Evolutionary conservation across 2,329 filamentous ascomycete species (phyloP).

Genomic region (Beauveria australis): DNA sequence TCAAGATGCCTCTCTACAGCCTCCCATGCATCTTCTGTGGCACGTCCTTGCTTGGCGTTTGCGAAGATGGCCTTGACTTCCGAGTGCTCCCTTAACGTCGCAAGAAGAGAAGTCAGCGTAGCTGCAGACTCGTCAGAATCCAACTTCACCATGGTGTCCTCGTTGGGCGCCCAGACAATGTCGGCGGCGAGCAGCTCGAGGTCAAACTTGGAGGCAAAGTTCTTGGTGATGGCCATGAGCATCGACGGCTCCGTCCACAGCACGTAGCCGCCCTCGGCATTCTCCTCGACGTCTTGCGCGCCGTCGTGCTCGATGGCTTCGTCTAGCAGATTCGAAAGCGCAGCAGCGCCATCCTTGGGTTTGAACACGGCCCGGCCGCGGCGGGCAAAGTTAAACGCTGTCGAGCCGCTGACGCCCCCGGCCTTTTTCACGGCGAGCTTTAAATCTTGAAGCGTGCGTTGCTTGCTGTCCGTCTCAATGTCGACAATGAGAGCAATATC

Average conservation of each 20-base stretch:
- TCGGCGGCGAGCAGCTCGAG: conserved; percentile 66
- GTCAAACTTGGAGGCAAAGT: conserved; percentile 52
- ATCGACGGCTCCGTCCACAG: conserved; percentile 37
- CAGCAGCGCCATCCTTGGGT: conserved; percentile 35
- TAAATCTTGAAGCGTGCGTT: conserved; percentile 65
- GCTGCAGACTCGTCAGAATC: conserved; percentile 47
- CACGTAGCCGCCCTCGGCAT: conserved; percentile 61
- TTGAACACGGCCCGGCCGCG: conserved; percentile 68
- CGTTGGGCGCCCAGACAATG: conserved; percentile 78
- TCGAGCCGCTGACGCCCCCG: conserved; percentile 63
- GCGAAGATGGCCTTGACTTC: conserved; percentile 74
- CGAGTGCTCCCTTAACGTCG: conserved; percentile 54
- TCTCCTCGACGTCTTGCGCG: conserved; percentile 61
- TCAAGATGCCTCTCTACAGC: conserved; percentile 45
- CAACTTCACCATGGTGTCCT: conserved; percentile 63
- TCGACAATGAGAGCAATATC: conserved; percentile 76
- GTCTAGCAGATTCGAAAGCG: conserved; percentile 67
- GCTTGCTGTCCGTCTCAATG: conserved; percentile 75
- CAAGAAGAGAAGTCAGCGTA: conserved; percentile 51
- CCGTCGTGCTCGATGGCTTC: conserved; percentile 75
- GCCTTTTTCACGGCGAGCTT: conserved; percentile 61
- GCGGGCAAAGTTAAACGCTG: conserved; percentile 77
- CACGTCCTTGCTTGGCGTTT: conserved; percentile 50
- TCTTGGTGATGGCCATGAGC: conserved; percentile 27
- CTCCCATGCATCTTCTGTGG: conserved; percentile 47